These are phyloP conservation scores for Halophytophthora batemanensis DNA, from an alignment of 352 stramenopile genomes.

Conservation along the genomic window DNA sequence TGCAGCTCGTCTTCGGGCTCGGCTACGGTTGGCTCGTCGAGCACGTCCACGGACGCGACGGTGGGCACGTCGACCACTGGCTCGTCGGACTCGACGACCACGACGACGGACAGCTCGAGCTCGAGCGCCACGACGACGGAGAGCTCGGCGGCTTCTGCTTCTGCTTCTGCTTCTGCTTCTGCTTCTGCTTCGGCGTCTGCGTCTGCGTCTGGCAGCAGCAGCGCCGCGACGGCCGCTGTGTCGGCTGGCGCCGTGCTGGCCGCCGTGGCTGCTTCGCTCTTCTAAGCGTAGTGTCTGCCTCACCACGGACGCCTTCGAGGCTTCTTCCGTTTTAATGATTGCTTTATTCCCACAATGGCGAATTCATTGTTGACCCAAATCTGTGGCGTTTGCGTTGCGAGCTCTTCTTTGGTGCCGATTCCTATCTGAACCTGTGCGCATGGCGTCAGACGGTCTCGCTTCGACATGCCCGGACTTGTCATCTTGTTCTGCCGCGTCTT, in stretches of 20 bases:
- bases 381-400: no score
- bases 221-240: constrained; percentile 16
- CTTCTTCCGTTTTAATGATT: constrained; percentile 16
- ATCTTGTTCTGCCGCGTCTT: constrained; percentile 2
- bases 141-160: constrained; percentile 12
- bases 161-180: constrained; percentile 5
- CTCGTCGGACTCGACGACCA: constrained; percentile 10
- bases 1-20: constrained; percentile 17
- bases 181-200: constrained; percentile 9
- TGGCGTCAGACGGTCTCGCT: no score
- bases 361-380: constrained; percentile 13
- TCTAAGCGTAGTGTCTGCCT: constrained; percentile 20
- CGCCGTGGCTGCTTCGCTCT: constrained; percentile 19
- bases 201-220: constrained; percentile 16
- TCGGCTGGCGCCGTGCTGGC: constrained; percentile 22
- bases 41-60: constrained; percentile 4
- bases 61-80: constrained; percentile 10
- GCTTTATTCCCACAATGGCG: constrained; percentile 12
- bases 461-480: no score
- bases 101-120: constrained; percentile 3
- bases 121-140: constrained; percentile 5
- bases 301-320: not conserved
- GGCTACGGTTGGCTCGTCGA: no score
- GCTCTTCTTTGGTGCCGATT: no score
- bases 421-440: no score